Conservation (phyloP, 108 stramenopile species). For the Aurantiochytrium sp. region DNA sequence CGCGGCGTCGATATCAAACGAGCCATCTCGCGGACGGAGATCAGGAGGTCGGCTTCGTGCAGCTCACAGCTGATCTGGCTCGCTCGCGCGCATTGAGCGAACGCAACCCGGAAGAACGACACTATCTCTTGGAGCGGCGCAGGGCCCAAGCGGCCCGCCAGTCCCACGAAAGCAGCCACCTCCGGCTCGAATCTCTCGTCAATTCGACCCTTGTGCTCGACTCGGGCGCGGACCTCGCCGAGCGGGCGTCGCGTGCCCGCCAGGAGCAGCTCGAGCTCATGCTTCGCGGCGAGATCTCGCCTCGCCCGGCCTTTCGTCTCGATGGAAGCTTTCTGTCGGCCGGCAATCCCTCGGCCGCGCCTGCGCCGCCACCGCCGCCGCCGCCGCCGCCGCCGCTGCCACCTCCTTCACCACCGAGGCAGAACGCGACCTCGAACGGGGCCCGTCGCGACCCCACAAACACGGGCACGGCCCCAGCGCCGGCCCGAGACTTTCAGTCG, state of each 20-base stretch:
- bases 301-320: not conserved
- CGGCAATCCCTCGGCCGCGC: not conserved
- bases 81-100: not conserved
- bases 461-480: no score
- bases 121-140: not conserved
- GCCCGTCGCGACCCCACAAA: no score
- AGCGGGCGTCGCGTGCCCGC: not conserved
- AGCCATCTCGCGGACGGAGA: not conserved
- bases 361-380: not conserved
- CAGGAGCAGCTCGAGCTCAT: constrained; percentile 4
- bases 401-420: no score
- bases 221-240: not conserved
- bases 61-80: not conserved
- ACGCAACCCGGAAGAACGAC: not conserved
- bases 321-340: not conserved
- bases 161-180: not conserved
- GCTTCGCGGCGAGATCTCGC: not conserved
- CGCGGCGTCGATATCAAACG: not conserved
- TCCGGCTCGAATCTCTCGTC: not conserved
- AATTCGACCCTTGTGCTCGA: not conserved
- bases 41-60: not conserved
- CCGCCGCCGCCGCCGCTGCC: no score
- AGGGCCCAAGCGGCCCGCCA: not conserved
- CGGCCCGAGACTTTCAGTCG: no score
- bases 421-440: no score